phyloP scores from a whole-genome alignment of 2,329 filamentous ascomycete genomes.

The Tothia fuscella region DNA sequence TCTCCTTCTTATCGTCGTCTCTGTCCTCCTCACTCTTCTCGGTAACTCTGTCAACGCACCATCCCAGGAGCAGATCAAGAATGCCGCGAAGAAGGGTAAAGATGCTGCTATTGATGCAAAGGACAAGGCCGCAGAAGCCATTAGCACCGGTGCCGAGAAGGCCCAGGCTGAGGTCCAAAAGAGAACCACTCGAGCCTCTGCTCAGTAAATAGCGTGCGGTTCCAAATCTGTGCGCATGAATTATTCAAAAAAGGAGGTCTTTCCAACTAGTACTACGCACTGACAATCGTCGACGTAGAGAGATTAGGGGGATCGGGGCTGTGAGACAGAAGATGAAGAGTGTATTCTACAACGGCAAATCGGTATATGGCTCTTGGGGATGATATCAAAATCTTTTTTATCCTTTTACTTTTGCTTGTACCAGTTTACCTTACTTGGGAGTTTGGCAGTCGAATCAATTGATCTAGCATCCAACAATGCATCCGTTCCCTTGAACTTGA shows the following conservation, averaged over 20 bases:
- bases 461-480: too few relatives aligned
- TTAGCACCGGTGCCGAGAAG: constrained; percentile 55
- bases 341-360: too few relatives aligned
- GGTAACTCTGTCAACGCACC: constrained; percentile 46
- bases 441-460: too few relatives aligned
- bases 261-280: too few relatives aligned
- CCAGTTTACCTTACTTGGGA: too few relatives aligned
- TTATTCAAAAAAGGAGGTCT: neutral
- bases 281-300: too few relatives aligned
- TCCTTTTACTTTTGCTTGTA: too few relatives aligned
- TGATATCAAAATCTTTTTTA: too few relatives aligned
- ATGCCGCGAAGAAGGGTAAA: constrained; percentile 65
- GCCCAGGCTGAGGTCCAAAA: constrained; percentile 59
- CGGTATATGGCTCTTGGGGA: too few relatives aligned
- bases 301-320: too few relatives aligned
- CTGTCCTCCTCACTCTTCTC: constrained; percentile 56
- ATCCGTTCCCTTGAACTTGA: too few relatives aligned
- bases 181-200: constrained; percentile 23
- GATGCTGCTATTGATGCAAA: constrained; percentile 52
- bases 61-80: constrained; percentile 55
- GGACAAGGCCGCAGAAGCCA: constrained; percentile 57
- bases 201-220: neutral
- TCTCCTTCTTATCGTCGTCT: constrained; percentile 55
- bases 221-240: neutral
- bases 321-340: too few relatives aligned